Evolutionary conservation across 2,329 filamentous ascomycete species (phyloP), one percentile per base, ranked within the genome.

Genomic region (Fusarium duplospermum): DNA sequence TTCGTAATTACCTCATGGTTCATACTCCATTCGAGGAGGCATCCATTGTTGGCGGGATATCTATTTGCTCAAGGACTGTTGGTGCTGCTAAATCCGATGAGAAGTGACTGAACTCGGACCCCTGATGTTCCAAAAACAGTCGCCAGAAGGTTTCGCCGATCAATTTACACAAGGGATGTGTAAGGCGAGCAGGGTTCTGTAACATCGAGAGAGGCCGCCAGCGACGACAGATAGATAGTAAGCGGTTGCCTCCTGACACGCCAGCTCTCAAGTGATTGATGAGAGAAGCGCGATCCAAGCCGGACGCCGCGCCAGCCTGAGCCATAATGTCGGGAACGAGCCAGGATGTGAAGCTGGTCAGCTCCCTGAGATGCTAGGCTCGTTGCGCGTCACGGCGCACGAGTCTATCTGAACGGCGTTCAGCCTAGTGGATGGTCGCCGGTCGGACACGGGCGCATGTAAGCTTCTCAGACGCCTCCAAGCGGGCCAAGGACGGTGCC

Each of bases 251-350:
- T 57, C 47, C 47, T n/a, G 13, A 64, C 42, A 56, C 35, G 61
- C 61, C 64, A 42, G 33, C 52, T 35, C 61, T 60, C 56, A 62
- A 50, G 67, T 45, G 56, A 59, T 20, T 57, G 59, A 62, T 47
- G 62, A 38, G 58, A 47, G 63, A 68, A 64, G 67, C 64, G 52
- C 66, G 69, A 73, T 64, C 62, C 57, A 62, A 64, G 57, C 62
- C 62, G 72, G 66, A 45, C 65, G 60, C 69, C 72, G 70, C 70
- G 66, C 70, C 68, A 72, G 72, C 64, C 67, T 66, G 62, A 72
- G 72, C 64, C 66, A 62, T 67, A 58, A 62, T 71, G 66, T 58
- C 66, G 71, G 63, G 63, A 60, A 70, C 29, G 64, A 64, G 24
- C 72, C 69, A 62, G 72, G 69, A 70, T 69, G 45, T 40, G 45